Evolutionary conservation across 169 alveolate genomes (phyloP), one percentile per base, ranked within the genome.

Genomic region (Eimeria tenella): DNA sequence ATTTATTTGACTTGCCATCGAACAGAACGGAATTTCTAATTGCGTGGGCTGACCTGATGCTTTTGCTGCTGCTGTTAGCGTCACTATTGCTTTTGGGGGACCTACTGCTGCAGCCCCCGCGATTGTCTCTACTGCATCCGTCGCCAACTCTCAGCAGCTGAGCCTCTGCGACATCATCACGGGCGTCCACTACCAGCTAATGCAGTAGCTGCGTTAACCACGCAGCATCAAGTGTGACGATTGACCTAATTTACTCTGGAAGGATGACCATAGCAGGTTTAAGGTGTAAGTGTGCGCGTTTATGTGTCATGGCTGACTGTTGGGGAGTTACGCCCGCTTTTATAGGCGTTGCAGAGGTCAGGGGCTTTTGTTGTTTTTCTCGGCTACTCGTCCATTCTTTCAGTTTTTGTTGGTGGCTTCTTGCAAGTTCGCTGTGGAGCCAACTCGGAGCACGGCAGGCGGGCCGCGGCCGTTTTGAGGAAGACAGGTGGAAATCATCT

Each of bases 31-130:
- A 91, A 62, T 79, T 91, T 31, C 65, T 91, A 13, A 77, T 91
- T 58, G 91, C 94, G 0, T 55, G 74, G 87, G 94, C 91, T 6
- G 94, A 91, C 63, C 52, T 91, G 91, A 77, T 65, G 71, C 81
- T 91, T 58, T 49, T 79, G 71, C 75, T 91, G 23, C 71, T 91
- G 52, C 82, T 91, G 19, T 58, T 91, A 42, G 94, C 94, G n/a
- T 77, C 91, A 15, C 74, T 91, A 86, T 25, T 91, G 49, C 68
- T 91, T 62, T 65, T 91, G 49, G 94, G 84, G 21, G 94, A 91
- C 68, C 8, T 91, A 49, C 84, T 91, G 63, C 25, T 91, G 77
- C 87, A 91, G 77, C 94, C 94, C 1, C 94, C 94, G 23, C 65
- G 50, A 19, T 82, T 82, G 49, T 82, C 90, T 4, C 11, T 82